Evolutionary conservation across 2,329 filamentous ascomycete genomes (phyloP).

Genomic region (Botrytis fabae): DNA sequence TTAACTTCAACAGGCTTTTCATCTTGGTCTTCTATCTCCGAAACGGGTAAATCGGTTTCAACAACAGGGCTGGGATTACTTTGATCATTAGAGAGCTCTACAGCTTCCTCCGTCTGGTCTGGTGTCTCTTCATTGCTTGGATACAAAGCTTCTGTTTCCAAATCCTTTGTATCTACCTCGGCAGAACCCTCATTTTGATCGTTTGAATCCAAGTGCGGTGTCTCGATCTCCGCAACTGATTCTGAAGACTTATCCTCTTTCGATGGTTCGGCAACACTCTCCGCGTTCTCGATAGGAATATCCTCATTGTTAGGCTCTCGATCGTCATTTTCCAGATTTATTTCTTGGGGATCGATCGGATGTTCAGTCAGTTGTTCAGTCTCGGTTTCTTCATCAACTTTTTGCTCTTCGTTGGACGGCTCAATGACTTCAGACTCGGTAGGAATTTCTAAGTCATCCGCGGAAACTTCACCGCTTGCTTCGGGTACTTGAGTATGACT

Average conservation of each 20-base stretch:
- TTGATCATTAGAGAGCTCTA: not conserved
- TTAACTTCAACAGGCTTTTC: not conserved
- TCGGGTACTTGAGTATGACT: not conserved
- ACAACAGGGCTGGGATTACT: fast-evolving
- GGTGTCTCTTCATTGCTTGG: not conserved
- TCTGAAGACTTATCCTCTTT: not conserved
- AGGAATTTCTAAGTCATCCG: no score
- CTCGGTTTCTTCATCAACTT: no score
- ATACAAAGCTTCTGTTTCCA: not conserved
- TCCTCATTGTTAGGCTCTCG: not conserved
- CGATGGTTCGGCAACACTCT: not conserved
- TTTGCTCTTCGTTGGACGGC: not conserved
- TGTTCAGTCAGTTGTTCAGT: not conserved
- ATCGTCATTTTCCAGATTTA: not conserved
- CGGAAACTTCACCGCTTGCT: not conserved
- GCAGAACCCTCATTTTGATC: not conserved
- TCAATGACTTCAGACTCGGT: not conserved
- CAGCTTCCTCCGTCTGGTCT: not conserved
- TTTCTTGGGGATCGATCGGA: not conserved
- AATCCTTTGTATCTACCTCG: not conserved
- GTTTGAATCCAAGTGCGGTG: no score
- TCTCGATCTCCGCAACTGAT: not conserved
- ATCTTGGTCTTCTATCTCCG: not conserved
- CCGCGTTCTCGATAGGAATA: not conserved
- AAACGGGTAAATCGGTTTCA: not conserved